A percentile compares a stretch with the other conserved stretches of the same genome.
phyloP scores from a whole-genome alignment of 352 stramenopile species.

The Pythium phragmitis region DNA sequence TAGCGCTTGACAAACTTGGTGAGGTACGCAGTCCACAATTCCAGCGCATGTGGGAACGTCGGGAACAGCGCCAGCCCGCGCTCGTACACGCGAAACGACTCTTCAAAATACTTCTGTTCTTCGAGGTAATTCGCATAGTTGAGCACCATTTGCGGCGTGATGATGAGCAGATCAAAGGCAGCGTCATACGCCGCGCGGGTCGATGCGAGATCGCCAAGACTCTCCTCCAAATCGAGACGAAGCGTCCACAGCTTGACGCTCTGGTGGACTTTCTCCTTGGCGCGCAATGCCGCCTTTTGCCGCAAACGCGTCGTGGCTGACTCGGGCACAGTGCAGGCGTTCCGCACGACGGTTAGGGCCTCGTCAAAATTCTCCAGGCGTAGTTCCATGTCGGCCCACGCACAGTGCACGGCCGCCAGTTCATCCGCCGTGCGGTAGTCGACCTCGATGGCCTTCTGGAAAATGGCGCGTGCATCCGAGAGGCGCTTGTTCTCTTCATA shows the following conservation, averaged over 20 bases:
- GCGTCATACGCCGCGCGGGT: conserved; percentile 95
- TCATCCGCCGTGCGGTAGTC: conserved; percentile 89
- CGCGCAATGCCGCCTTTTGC: conserved; percentile 49
- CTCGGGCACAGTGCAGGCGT: conserved; percentile 67
- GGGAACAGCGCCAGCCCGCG: conserved; percentile 73
- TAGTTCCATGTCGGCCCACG: conserved; percentile 96
- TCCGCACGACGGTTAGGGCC: conserved; percentile 88
- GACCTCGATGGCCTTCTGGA: conserved; percentile 85
- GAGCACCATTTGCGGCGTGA: conserved; percentile 96
- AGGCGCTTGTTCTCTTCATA: conserved; percentile 94
- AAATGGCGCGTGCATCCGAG: conserved; percentile 91
- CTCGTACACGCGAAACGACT: conserved; percentile 95
- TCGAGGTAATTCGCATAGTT: conserved; percentile 97
- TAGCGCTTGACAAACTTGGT: conserved; percentile 95
- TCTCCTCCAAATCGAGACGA: conserved; percentile 98
- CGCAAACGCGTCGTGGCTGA: conserved; percentile 47
- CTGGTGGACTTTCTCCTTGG: conserved; percentile 84
- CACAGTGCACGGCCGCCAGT: conserved; percentile 93
- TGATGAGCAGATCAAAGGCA: conserved; percentile 95
- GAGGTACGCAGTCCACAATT: conserved; percentile 97
- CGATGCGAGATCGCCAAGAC: conserved; percentile 93
- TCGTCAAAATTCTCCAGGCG: conserved; percentile 94
- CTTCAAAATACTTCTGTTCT: conserved; percentile 97
- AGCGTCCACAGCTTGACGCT: conserved; percentile 96
- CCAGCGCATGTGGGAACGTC: conserved; percentile 93